Evolutionary conservation across 1,284 basidiomycete species (phyloP).

Genomic region (Erythrobasidium hasegawianum): DNA sequence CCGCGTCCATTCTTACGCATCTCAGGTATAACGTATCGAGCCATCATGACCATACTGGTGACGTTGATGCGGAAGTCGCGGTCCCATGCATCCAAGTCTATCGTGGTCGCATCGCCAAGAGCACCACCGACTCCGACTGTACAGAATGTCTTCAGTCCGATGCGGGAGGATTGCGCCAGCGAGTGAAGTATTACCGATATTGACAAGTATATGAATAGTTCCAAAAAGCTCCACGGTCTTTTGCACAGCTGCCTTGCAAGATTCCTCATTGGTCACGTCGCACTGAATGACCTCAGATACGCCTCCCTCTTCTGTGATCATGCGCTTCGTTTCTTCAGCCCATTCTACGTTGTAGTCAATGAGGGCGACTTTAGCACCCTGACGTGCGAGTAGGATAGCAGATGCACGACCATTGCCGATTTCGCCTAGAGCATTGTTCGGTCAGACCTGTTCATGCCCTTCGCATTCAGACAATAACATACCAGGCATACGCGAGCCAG

Average conservation of each 20-base stretch:
- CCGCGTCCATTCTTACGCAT: slow-evolving; percentile 8
- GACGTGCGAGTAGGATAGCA: slow-evolving; percentile 5
- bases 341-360: slow-evolving; percentile 10
- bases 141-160: neutral
- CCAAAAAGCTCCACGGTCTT: slow-evolving; percentile 5
- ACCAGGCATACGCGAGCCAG: slow-evolving; percentile 6
- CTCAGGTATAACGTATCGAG: slow-evolving; percentile 5
- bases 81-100: slow-evolving; percentile 4
- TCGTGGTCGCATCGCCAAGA: slow-evolving; percentile 3
- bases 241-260: slow-evolving; percentile 5
- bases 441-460: neutral
- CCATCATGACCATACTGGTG: slow-evolving; percentile 13
- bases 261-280: slow-evolving; percentile 1
- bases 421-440: neutral
- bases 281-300: neutral
- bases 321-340: slow-evolving; percentile 5
- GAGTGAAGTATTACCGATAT: neutral
- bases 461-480: neutral
- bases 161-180: neutral
- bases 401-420: slow-evolving; percentile 8
- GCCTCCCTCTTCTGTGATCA: slow-evolving; percentile 4
- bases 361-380: slow-evolving; percentile 7
- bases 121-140: slow-evolving; percentile 11
- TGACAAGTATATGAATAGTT: slow-evolving; percentile 2
- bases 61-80: slow-evolving; percentile 14